A percentile compares a stretch with the other conserved stretches of the same genome.
Evolutionary conservation across 1,284 basidiomycete species (phyloP).

Genomic region (Apiotrichum mycotoxinovorans): DNA sequence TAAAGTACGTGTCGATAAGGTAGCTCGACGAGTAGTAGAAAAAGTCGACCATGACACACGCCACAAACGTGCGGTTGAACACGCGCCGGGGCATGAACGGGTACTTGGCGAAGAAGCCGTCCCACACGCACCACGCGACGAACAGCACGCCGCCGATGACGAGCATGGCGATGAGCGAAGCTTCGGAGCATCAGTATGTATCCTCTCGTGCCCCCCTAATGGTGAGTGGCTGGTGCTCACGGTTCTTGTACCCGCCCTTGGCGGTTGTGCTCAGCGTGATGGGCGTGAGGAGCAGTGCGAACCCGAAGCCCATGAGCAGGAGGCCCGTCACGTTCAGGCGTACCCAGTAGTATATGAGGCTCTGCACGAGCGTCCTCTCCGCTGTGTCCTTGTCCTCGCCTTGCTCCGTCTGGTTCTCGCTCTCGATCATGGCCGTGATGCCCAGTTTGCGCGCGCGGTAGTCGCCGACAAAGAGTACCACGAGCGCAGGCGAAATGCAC

Average conservation of each 20-base stretch:
- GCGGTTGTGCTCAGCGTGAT: conserved; percentile 44
- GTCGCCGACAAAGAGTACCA: conserved; percentile 23
- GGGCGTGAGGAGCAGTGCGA: conserved; percentile 47
- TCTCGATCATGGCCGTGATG: background rate
- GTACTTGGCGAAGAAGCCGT: conserved; percentile 43
- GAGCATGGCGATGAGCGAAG: conserved; percentile 51
- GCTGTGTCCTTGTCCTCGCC: background rate
- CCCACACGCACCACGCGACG: conserved; percentile 46
- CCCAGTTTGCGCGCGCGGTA: conserved; percentile 6
- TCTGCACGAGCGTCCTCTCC: background rate
- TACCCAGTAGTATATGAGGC: background rate
- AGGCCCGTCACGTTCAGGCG: conserved; percentile 48
- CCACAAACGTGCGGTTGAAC: conserved; percentile 47
- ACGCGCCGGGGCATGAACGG: conserved; percentile 50
- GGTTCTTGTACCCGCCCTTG: conserved; percentile 44
- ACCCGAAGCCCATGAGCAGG: conserved; percentile 46
- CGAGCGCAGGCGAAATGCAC: conserved; percentile 21
- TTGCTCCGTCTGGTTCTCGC: background rate
- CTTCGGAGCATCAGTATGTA: too few species aligned
- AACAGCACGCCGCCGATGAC: conserved; percentile 47
- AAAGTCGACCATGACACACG: conserved; percentile 37
- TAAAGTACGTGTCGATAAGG: conserved; percentile 36
- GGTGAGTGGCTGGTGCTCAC: too few species aligned
- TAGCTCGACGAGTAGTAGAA: conserved; percentile 35
- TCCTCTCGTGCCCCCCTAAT: too few species aligned